Conservation (phyloP, 2,329 filamentous ascomycete genomes). For the Lojkania enalia region DNA sequence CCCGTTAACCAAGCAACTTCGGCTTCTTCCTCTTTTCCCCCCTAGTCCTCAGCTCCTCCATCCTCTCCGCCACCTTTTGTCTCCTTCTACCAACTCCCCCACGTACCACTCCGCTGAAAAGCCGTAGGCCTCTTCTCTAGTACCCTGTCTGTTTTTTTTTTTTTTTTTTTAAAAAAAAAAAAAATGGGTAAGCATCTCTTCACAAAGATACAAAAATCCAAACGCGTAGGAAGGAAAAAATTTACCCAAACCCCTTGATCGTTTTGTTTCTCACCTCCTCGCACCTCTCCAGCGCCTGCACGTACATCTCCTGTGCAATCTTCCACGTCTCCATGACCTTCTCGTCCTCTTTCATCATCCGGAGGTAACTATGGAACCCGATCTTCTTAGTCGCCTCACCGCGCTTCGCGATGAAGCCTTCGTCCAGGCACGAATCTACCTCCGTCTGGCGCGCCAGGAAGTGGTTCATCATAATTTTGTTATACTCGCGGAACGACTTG, state of each 20-base stretch:
- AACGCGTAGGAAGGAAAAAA: not conserved
- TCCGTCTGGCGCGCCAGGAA: conserved; percentile 58
- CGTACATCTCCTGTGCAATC: conserved; percentile 63
- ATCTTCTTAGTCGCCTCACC: conserved; percentile 54
- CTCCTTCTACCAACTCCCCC: no score
- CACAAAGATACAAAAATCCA: no score
- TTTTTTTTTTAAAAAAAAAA: no score
- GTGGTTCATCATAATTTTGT: conserved; percentile 58
- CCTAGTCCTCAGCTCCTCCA: no score
- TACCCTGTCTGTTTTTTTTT: no score
- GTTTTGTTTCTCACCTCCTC: conserved; percentile 24
- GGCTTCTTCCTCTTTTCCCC: no score
- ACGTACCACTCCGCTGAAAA: no score
- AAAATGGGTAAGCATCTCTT: no score
- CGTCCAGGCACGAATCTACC: conserved; percentile 44
- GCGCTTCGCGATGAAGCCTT: conserved; percentile 55
- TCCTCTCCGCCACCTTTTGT: no score
- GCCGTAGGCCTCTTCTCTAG: no score
- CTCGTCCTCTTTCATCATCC: conserved; percentile 66
- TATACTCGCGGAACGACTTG: conserved; percentile 59
- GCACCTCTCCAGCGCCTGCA: conserved; percentile 53
- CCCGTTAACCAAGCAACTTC: no score
- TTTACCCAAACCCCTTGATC: conserved; percentile 4
- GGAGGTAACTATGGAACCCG: conserved; percentile 62
- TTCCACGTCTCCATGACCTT: conserved; percentile 64